Evolutionary conservation across 768 basidiomycete genomes (phyloP), one percentile per base, ranked within the genome.

Genomic region (Rhizopogon sp.): DNA sequence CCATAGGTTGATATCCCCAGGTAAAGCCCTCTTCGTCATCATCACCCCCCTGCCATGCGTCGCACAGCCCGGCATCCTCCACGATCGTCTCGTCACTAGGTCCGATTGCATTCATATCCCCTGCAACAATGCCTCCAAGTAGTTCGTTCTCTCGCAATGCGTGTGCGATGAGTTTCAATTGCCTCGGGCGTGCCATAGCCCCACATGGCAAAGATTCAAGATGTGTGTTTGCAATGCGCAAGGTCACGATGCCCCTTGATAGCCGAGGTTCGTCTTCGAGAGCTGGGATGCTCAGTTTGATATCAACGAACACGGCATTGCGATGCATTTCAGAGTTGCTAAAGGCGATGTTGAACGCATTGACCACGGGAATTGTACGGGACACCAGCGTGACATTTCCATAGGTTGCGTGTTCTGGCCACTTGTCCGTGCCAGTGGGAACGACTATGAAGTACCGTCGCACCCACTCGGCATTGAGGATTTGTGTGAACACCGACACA

Each of bases 361-460:
- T 70, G 39, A 70, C 71, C 4, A 89, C 72, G 0, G 77, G 75
- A 14, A 87, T 66, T 49, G 74, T 75, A 42, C 79, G 75, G 59
- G 86, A 78, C 39, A 90, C 75, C 22, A 91, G 78, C 37, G 87
- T 90, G 46, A 88, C 80, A 55, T 77, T 83, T n/a, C 89, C 88
- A 63, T 87, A 89, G 6, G 20, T 35, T 11, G 76, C 73, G 1
- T 59, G 56, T 11, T 65, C 61, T 1, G 79, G 80, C 87, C 87
- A 91, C 40, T 82, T 78, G 7, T 74, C 71, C 7, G 72, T 60
- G 25, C 76, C 74, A 25, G 76, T 72, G 0, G 88, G 88, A 11
- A 79, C 75, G 45, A 90, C 71, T 45, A 74, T 64, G 64, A 88
- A 90, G 66, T 79, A 74, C 39, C 69, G 70, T 52, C 78, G 78